These are phyloP conservation scores for Acanthamoeba sp. DNA, from an alignment of 208 protist species.

Conservation along the genomic window DNA sequence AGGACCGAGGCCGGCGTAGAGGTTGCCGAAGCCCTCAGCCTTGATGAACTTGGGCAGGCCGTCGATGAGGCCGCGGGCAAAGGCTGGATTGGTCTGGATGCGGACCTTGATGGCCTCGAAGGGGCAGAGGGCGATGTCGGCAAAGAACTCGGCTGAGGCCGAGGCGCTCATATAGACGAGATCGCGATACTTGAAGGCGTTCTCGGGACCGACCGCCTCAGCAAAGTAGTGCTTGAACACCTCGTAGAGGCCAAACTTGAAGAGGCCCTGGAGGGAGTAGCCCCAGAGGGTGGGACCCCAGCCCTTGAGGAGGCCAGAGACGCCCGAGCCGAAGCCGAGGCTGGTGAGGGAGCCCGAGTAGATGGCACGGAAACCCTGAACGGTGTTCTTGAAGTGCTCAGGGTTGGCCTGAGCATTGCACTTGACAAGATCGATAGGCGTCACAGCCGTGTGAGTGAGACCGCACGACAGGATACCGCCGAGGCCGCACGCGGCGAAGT, in stretches of 20 bases:
- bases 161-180: slow-evolving; percentile 90
- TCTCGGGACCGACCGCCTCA: slow-evolving; percentile 91
- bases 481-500: slow-evolving; percentile 95
- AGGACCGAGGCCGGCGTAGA: slow-evolving; percentile 93
- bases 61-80: slow-evolving; percentile 50
- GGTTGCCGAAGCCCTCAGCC: slow-evolving; percentile 87
- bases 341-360: slow-evolving; percentile 52
- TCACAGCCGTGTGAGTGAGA: slow-evolving; percentile 95
- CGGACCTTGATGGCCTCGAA: slow-evolving; percentile 96
- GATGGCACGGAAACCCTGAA: slow-evolving; percentile 60
- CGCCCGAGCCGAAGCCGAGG: slow-evolving; percentile 84
- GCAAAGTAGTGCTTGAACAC: slow-evolving; percentile 79
- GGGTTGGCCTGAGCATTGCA: slow-evolving; percentile 94
- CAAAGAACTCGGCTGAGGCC: slow-evolving; percentile 97
- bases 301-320: slow-evolving; percentile 92
- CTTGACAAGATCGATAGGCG: slow-evolving; percentile 97
- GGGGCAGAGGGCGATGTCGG: slow-evolving; percentile 96
- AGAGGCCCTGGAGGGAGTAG: slow-evolving; percentile 95
- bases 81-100: slow-evolving; percentile 91
- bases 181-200: slow-evolving; percentile 8
- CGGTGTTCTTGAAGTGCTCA: slow-evolving; percentile 63
- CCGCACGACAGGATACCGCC: slow-evolving; percentile 96
- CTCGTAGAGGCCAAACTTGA: slow-evolving; percentile 96
- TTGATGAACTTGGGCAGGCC: slow-evolving; percentile 70
- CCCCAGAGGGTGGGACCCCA: slow-evolving; percentile 94